These are phyloP conservation scores for Globisporangium apiculatum DNA, from an alignment of 352 stramenopile species.

Conservation along the genomic window DNA sequence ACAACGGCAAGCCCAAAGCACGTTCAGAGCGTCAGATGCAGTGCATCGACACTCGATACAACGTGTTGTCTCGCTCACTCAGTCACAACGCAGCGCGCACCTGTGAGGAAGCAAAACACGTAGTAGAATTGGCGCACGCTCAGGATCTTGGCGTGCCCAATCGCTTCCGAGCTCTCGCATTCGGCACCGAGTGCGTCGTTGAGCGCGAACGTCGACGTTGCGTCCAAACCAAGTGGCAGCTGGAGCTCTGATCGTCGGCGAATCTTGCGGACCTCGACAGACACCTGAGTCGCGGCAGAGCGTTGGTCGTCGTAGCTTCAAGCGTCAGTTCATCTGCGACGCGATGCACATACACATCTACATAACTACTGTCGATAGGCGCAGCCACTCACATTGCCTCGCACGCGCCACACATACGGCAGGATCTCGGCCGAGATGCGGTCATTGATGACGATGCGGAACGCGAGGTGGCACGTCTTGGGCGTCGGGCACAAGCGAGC, in stretches of 20 bases:
- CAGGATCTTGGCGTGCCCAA: conserved; percentile 57
- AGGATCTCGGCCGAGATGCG: conserved; percentile 52
- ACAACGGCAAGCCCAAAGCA: background rate
- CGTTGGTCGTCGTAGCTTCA: too few species aligned
- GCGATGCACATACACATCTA: background rate
- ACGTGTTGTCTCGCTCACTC: background rate
- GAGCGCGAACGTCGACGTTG: conserved; percentile 12
- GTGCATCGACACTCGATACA: background rate
- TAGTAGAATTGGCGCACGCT: conserved; percentile 77
- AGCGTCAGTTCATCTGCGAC: background rate
- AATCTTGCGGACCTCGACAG: conserved; percentile 69
- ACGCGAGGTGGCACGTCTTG: conserved; percentile 70
- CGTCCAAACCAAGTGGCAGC: conserved; percentile 9
- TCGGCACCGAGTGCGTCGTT: conserved; percentile 18
- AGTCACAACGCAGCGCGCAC: conserved; percentile 8
- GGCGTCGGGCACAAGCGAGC: conserved; percentile 60
- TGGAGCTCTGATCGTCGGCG: conserved; percentile 33
- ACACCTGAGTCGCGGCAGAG: conserved; percentile 14
- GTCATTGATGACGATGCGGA: conserved; percentile 64
- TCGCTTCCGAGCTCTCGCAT: conserved; percentile 25
- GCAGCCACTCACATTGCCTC: conserved; percentile 39
- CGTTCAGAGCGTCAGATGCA: background rate
- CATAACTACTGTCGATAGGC: too few species aligned
- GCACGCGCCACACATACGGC: conserved; percentile 66
- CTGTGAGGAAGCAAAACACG: conserved; percentile 73